A percentile compares a stretch with the other conserved stretches of the same genome.
Conservation (phyloP, 1,139 yeast species). For the Lodderomyces pseudojiufengensis region DNA sequence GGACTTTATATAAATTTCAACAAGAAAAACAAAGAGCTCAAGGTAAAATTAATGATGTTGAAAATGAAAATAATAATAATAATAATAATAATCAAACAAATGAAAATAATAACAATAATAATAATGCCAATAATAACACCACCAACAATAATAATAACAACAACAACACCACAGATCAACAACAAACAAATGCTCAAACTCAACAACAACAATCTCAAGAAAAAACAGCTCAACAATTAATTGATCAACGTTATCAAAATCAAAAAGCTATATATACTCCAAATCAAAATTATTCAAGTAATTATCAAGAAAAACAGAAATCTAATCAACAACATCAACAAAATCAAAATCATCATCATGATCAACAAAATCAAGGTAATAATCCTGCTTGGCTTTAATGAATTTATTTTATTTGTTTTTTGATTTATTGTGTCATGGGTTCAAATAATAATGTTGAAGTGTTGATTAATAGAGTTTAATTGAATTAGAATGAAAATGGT, state of each 20-base stretch:
- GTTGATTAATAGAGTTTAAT: too few species aligned
- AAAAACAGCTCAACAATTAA: slow-evolving; percentile 8
- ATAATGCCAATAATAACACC: slow-evolving; percentile 13
- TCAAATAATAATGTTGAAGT: too few species aligned
- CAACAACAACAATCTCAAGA: slow-evolving; percentile 8
- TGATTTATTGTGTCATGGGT: too few species aligned
- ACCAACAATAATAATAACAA: slow-evolving; percentile 13
- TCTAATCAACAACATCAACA: slow-evolving; percentile 12
- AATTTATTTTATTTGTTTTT: too few species aligned
- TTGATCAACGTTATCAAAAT: slow-evolving; percentile 13
- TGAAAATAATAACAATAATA: slow-evolving; percentile 13
- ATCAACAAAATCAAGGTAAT: slow-evolving; percentile 14
- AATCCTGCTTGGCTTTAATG: slow-evolving; percentile 18
- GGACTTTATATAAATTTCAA: slow-evolving; percentile 88
- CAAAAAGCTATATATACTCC: slow-evolving; percentile 13
- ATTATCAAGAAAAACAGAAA: slow-evolving; percentile 28
- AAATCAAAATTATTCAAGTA: slow-evolving; percentile 7
- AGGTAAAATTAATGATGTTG: slow-evolving; percentile 26
- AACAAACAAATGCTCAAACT: slow-evolving; percentile 17
- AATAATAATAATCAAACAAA: too few species aligned
- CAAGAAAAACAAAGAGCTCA: slow-evolving; percentile 60
- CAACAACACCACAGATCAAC: slow-evolving; percentile 14
- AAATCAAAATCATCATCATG: slow-evolving; percentile 12
- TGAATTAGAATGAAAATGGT: too few species aligned
- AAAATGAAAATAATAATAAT: slow-evolving; percentile 23